Evolutionary conservation across 2,329 filamentous ascomycete genomes (phyloP), one percentile per base, ranked within the genome.

Genomic region (Zelopaecilomyces penicillatus): DNA sequence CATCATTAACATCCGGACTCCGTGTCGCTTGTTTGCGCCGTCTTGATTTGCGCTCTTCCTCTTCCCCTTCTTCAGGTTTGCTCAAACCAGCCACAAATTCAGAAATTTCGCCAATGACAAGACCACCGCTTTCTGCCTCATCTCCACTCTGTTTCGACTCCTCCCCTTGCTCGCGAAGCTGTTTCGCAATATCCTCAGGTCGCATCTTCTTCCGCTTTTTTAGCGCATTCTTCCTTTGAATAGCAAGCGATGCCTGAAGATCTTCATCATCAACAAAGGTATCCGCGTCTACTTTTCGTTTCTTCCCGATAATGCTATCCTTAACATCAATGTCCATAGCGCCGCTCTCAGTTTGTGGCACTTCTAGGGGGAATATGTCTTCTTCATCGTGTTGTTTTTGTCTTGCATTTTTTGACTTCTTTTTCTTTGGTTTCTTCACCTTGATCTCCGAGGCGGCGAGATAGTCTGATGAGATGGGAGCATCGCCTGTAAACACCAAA

Each of bases 91-190:
- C 85, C 30, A 98, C 85, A 56, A 98, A 98, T 56, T 95, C 90
- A 0, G 89, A 89, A 1, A 91, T 95, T 60, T 96, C 93, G 49
- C 96, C 91, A 46, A 98, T 90, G n/a, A 96, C 78, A 2, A 98
- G 71, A 2, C 89, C 91, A 30, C 66, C 68, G 3, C 56, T 60
- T 35, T 66, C 60, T 4, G 47, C 53, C 28, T 58, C 62, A 5
- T 57, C 55, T 2, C 70, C 71, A 31, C 69, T 68, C 41, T 76
- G 72, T 36, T 74, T 71, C 7, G 65, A 58, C 4, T 78, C 70
- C 0, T 75, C 68, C 27, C 75, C 75, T 41, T 83, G 80, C 30
- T 82, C 76, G 19, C 80, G 82, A 34, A 98, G 69, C 57, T 93
- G 85, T 52, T 82, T 81, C 12, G 87, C 90, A 49, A 98, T 74